Evolutionary conservation across 2,329 filamentous ascomycete genomes (phyloP).

Genomic region (Neofusicoccum cordaticola): DNA sequence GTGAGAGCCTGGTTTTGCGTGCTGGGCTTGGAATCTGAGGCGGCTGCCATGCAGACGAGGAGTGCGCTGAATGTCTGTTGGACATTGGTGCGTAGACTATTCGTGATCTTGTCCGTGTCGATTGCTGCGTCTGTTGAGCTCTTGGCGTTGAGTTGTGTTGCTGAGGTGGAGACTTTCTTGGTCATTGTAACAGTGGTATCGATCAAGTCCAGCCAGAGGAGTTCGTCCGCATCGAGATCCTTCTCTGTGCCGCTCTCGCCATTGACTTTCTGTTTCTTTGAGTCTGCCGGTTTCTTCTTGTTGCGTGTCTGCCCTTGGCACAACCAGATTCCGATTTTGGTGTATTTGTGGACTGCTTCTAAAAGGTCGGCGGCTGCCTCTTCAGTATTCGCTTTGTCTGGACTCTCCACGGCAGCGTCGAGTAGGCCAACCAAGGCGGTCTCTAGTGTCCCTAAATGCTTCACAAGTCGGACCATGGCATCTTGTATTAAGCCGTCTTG

Average conservation of each 20-base stretch:
- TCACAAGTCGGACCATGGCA: slow-evolving; percentile 82
- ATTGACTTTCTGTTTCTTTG: slow-evolving; percentile 29
- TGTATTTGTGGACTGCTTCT: slow-evolving; percentile 79
- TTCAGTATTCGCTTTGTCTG: slow-evolving; percentile 57
- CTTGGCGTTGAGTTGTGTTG: slow-evolving; percentile 41
- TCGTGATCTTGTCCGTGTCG: slow-evolving; percentile 61
- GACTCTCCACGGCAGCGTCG: slow-evolving; percentile 56
- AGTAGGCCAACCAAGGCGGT: slow-evolving; percentile 74
- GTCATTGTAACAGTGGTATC: slow-evolving; percentile 58
- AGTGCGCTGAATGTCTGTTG: slow-evolving; percentile 89
- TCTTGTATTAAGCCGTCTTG: slow-evolving; percentile 78
- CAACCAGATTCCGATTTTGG: slow-evolving; percentile 90
- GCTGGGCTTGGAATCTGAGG: slow-evolving; percentile 29
- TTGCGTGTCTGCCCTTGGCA: slow-evolving; percentile 81
- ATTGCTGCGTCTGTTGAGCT: slow-evolving; percentile 29
- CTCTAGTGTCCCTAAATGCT: slow-evolving; percentile 76
- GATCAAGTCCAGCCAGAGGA: slow-evolving; percentile 65
- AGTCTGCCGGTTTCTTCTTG: slow-evolving; percentile 27
- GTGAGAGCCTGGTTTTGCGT: slow-evolving; percentile 23
- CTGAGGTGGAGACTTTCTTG: slow-evolving; percentile 44
- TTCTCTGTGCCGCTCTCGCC: slow-evolving; percentile 47
- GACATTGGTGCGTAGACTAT: slow-evolving; percentile 72
- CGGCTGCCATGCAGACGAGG: slow-evolving; percentile 62
- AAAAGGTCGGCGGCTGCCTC: slow-evolving; percentile 72
- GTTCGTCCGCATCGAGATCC: slow-evolving; percentile 59